These are phyloP conservation scores for Boletus subparvulus DNA, from an alignment of 768 basidiomycete species.

Conservation along the genomic window DNA sequence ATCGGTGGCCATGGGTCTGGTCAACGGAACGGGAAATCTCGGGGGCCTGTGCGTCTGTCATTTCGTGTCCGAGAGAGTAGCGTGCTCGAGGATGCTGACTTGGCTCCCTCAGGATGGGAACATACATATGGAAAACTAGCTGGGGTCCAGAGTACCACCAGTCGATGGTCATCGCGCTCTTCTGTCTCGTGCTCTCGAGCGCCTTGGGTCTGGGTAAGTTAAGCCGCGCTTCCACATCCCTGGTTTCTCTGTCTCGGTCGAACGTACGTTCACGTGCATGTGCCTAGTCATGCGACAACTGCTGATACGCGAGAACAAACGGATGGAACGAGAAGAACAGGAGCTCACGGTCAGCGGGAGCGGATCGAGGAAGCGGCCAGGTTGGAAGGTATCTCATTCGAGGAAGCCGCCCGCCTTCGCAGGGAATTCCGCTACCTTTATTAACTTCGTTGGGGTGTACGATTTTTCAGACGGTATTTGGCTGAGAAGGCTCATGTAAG, in stretches of 20 bases:
- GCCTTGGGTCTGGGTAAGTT: conserved; percentile 36
- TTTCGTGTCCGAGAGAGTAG: neutral
- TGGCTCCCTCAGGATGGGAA: conserved; percentile 46
- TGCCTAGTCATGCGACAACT: conserved; percentile 43
- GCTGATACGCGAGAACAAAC: conserved; percentile 51
- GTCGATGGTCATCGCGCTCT: conserved; percentile 54
- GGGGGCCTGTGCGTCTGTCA: conserved; percentile 50
- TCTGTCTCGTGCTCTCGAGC: conserved; percentile 32
- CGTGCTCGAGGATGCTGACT: neutral
- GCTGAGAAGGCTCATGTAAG: neutral
- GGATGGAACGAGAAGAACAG: conserved; percentile 49
- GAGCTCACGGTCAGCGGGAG: conserved; percentile 42
- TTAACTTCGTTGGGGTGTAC: neutral
- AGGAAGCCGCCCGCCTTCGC: conserved; percentile 55
- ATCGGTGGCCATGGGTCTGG: conserved; percentile 58
- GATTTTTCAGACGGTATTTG: neutral
- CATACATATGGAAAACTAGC: conserved; percentile 58
- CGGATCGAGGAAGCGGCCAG: conserved; percentile 59
- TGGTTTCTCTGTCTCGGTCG: neutral
- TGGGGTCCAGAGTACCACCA: conserved; percentile 65
- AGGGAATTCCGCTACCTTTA: conserved; percentile 41
- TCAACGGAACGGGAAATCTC: conserved; percentile 57
- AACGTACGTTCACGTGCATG: neutral
- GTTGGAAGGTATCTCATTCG: conserved; percentile 58
- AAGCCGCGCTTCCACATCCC: neutral